Conservation (phyloP, 177 flowering plant species). For the Vitis hybrid region DNA sequence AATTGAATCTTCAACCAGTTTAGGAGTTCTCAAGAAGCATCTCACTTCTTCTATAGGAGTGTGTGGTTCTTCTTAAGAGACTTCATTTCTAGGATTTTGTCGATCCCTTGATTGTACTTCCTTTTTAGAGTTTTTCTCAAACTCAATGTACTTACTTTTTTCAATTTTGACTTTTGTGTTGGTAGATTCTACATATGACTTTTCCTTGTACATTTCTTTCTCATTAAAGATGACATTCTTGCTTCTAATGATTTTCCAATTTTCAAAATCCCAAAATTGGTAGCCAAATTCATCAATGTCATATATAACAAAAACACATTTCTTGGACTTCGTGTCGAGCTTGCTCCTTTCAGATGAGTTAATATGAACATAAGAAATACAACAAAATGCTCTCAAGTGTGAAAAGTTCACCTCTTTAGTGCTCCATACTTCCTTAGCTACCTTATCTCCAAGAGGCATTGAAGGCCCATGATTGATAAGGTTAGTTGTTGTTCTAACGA, state of each 20-base stretch:
- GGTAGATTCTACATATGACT: too few relatives aligned
- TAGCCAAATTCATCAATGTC: constrained; percentile 4
- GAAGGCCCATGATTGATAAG: constrained; percentile 8
- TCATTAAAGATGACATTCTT: constrained; percentile 10
- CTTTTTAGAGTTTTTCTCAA: too few relatives aligned
- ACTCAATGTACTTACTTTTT: too few relatives aligned
- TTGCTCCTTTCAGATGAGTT: not conserved
- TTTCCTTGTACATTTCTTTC: too few relatives aligned
- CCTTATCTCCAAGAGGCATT: not conserved
- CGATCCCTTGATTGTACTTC: too few relatives aligned
- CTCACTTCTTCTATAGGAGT: too few relatives aligned
- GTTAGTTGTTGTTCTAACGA: constrained; percentile 1
- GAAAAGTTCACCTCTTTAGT: constrained; percentile 3
- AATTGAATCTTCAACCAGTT: too few relatives aligned
- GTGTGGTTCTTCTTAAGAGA: too few relatives aligned
- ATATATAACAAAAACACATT: constrained; percentile 6
- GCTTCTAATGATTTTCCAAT: constrained; percentile 4
- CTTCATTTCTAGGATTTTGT: too few relatives aligned
- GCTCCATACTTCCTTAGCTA: constrained; percentile 7
- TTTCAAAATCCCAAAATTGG: constrained; percentile 8
- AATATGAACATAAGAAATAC: not conserved
- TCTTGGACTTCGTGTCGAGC: constrained; percentile 1
- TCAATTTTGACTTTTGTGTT: too few relatives aligned
- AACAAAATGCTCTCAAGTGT: not conserved
- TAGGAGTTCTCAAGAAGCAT: too few relatives aligned